Percentiles rank a stretch among this genome's conserved stretches.
These are phyloP conservation scores for Cicer arietinum DNA, from an alignment of 306 rosid genomes.

Conservation along the genomic window DNA sequence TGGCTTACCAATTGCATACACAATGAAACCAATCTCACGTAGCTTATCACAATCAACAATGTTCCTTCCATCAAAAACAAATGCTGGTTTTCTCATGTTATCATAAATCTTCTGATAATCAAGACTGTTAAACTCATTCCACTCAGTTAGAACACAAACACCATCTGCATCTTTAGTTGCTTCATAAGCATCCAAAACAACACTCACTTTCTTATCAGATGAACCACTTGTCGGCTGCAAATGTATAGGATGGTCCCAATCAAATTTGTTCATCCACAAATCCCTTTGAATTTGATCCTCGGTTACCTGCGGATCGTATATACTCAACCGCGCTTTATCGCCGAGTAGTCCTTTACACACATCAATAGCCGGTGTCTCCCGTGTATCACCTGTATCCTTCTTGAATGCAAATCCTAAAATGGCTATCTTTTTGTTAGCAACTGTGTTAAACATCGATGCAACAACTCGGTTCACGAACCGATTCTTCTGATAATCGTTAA, in stretches of 20 bases:
- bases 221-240: too few species aligned
- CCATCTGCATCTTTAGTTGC: slow-evolving; percentile 88
- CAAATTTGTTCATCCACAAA: too few species aligned
- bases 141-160: slow-evolving; percentile 84
- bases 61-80: slow-evolving; percentile 84
- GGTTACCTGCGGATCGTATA: too few species aligned
- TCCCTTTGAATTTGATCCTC: too few species aligned
- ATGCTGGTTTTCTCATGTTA: slow-evolving; percentile 89
- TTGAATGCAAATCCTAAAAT: slow-evolving; percentile 71
- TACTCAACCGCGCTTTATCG: slow-evolving; percentile 70
- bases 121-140: slow-evolving; percentile 92
- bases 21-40: slow-evolving; percentile 88
- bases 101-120: slow-evolving; percentile 81
- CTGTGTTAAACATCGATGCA: too few species aligned
- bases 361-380: slow-evolving; percentile 8
- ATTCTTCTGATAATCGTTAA: too few species aligned
- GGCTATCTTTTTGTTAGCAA: slow-evolving; percentile 90
- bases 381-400: too few species aligned
- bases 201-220: slow-evolving; percentile 42
- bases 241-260: too few species aligned
- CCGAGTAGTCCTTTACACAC: slow-evolving; percentile 89
- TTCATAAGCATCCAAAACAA: slow-evolving; percentile 83
- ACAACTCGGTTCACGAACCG: too few species aligned
- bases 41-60: slow-evolving; percentile 58
- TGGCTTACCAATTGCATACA: slow-evolving; percentile 89